A percentile compares a stretch with the other conserved stretches of the same genome.
Evolutionary conservation across 179 eudicot species (phyloP).

Genomic region (Actinidia chinensis): DNA sequence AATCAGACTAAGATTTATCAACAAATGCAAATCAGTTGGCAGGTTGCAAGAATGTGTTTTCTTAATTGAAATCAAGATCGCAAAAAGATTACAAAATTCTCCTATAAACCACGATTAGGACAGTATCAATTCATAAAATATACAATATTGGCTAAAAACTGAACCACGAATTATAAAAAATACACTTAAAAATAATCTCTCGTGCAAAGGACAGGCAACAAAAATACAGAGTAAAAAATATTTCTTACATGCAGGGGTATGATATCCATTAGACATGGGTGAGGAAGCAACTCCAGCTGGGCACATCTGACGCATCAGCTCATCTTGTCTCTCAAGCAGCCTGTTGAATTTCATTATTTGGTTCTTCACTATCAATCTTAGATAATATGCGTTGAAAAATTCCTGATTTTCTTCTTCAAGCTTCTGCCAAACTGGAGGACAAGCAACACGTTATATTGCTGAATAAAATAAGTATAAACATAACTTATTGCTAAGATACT

Average conservation of each 20-base stretch:
- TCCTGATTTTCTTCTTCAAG: conserved; percentile 91
- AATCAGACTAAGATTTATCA: not conserved
- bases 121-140: not conserved
- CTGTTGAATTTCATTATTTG: conserved; percentile 66
- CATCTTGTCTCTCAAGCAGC: conserved; percentile 71
- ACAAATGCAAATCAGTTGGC: not conserved
- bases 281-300: conserved; percentile 50
- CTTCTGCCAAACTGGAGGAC: conserved; percentile 82
- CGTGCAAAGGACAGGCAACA: conserved; percentile 3
- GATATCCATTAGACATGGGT: conserved; percentile 67
- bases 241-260: conserved; percentile 57
- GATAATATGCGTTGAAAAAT: conserved; percentile 79
- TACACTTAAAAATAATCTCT: not conserved
- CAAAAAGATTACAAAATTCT: not conserved
- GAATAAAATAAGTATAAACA: conserved; percentile 12
- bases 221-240: not conserved
- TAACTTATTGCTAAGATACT: not conserved
- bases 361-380: conserved; percentile 69
- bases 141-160: not conserved
- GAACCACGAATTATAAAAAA: not conserved
- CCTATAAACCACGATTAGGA: not conserved
- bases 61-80: not conserved
- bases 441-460: conserved; percentile 2
- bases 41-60: not conserved
- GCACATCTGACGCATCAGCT: conserved; percentile 57